Evolutionary conservation across 805 yeast genomes (phyloP), one percentile per base, ranked within the genome.

Genomic region (Kockiozyma suomiensis): DNA sequence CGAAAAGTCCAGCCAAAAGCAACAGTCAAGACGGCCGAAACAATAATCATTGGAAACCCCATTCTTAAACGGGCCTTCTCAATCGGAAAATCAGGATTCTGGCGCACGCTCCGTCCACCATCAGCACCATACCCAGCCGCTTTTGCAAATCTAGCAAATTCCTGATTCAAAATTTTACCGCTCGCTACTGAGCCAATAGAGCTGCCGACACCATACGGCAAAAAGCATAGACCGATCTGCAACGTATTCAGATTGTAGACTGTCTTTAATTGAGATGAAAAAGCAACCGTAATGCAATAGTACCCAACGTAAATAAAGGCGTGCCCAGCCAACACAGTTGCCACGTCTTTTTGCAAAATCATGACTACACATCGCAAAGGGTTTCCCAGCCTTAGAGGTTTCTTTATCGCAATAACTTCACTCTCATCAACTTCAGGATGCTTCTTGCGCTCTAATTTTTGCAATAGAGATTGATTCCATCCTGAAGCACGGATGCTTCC

Each of bases 151-250:
- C 46, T 43, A 15, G 46, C 37, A 40, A 66, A 67, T 25, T 59
- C 66, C 21, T 38, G 33, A 41, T 67, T 62, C 15, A 88, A 69
- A 3, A 82, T 43, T 63, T 77, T 75, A 0, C 96, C 96, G 2
- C 84, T 73, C 0, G 70, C 37, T 0, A 89, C 62, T 0, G 92
- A 82, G 25, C 93, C 90, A 0, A 78, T 41, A 15, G 88, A 70
- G 3, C 89, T 82, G 10, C 86, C 87, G 0, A 82, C 66, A 15
- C 97, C 97, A 21, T 86, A 84, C 2, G 96, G 87, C 43, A 90
- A 76, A 68, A 85, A 90, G 56, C 90, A 83, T 17, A 84, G 73
- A 2, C 96, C 96, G 41, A 88, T 82, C 48, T 82, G 78, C 47
- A 82, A 74, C 0, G 85, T 80, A 0, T 79, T 65, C 61, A 83